A percentile compares a stretch with the other conserved stretches of the same genome.
phyloP scores from a whole-genome alignment of 257 asterid species.

The Jaltomata sinuosa region DNA sequence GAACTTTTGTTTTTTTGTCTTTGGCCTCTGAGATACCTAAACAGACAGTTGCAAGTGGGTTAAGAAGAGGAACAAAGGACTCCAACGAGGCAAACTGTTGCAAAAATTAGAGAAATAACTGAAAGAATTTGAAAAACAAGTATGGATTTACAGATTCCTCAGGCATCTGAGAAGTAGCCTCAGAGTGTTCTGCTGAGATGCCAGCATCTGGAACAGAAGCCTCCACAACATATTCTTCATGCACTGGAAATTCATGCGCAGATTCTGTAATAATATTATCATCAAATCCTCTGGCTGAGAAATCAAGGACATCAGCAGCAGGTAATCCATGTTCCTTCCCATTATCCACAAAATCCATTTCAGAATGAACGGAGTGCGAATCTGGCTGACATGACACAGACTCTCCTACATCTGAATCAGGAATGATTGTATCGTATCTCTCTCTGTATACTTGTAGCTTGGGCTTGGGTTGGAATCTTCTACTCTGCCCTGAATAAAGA shows the following conservation, averaged over 20 bases:
- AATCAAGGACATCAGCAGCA: constrained; percentile 39
- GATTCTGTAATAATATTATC: constrained; percentile 20
- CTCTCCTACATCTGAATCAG: constrained; percentile 6
- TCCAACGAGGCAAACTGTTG: not conserved
- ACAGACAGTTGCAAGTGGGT: not conserved
- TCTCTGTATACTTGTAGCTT: constrained; percentile 25
- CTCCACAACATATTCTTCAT: constrained; percentile 33
- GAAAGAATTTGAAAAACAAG: not conserved
- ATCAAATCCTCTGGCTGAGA: constrained; percentile 37
- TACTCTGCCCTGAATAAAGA: constrained; percentile 32
- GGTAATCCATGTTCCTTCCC: constrained; percentile 22
- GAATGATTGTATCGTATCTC: constrained; percentile 9
- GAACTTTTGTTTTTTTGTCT: constrained; percentile 15
- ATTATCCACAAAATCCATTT: constrained; percentile 20
- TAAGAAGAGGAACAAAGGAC: not conserved
- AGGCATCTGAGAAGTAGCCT: constrained; percentile 33
- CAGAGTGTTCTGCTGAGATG: constrained; percentile 16
- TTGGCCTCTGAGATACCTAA: constrained; percentile 57
- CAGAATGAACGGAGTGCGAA: constrained; percentile 21
- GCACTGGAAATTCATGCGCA: constrained; percentile 27
- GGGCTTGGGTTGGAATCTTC: constrained; percentile 43
- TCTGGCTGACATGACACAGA: constrained; percentile 16
- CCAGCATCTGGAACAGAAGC: constrained; percentile 22
- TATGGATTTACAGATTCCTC: constrained; percentile 38
- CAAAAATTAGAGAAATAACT: not conserved